Base-by-base conservation (phyloP, 2,329 filamentous ascomycete genomes). In the Teratosphaeria viscida region DNA sequence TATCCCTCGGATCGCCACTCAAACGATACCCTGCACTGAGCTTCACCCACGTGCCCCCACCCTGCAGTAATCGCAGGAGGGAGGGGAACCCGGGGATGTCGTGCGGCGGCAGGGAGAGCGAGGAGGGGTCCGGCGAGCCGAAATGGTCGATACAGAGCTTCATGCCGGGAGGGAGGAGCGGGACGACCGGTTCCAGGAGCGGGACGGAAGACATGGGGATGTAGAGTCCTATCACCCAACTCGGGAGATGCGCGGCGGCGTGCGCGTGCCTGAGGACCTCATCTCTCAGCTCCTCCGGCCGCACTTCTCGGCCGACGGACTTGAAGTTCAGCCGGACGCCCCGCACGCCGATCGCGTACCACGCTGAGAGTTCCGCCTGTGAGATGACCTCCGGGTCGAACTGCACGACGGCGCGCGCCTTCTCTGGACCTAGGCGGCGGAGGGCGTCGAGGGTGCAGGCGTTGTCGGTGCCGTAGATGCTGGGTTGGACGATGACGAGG, bases 381-480 rank as follows among this genome's bases (percentile, higher is more conserved):
- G 72, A 66, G 2, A 75, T 76, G 2, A 62, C 71, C 1, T 69
- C 68, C 0, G 82, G 79, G 59, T 85, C 80, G 64, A 86, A 79
- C 6, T 77, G 75, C 2, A 86, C 80, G 6, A 86, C 79, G 2
- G 77, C 84, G 53, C 83, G 74, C 7, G 77, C 82, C 47, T 76
- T 74, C 14, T 69, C 67, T 0, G 79, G 75, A 0, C 82, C 82
- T 2, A 86, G 68, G 11, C 68, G 68, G 6, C 69, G 66, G 12
- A 86, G 73, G 0, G 81, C 81, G 52, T 82, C 78, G 12, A 86
- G 74, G 3, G 85, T 71, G 65, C 82, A 85, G 0, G 77, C 74
- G 65, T 87, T 86, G 70, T 86, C 82, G 57, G 76, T 73, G 27
- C 81, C 82, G 67, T 86, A 86, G 57, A 84, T 82, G 16, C 82